Evolutionary conservation across 2,329 filamentous ascomycete species (phyloP).

Genomic region (Fonsecaea nubica): DNA sequence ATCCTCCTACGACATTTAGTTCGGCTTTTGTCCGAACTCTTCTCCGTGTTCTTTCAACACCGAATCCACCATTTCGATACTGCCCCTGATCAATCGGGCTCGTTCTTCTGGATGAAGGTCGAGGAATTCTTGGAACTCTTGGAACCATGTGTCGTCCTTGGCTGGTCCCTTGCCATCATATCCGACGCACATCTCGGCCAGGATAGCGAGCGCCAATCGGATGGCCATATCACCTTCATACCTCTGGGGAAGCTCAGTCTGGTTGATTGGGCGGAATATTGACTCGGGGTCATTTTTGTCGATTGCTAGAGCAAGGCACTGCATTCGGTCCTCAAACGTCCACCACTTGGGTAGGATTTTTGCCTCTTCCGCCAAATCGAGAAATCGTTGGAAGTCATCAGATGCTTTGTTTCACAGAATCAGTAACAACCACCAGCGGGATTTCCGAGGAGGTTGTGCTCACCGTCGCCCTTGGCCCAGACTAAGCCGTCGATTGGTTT

Average conservation of each 20-base stretch:
- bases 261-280: constrained; percentile 37
- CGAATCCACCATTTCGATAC: constrained; percentile 36
- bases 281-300: constrained; percentile 35
- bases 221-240: constrained; percentile 39
- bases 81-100: constrained; percentile 37
- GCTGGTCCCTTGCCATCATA: constrained; percentile 40
- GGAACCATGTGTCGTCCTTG: constrained; percentile 45
- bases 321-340: constrained; percentile 39
- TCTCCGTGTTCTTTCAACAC: constrained; percentile 31
- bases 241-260: constrained; percentile 35
- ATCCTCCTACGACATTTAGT: neutral
- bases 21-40: constrained; percentile 19
- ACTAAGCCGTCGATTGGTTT: constrained; percentile 48
- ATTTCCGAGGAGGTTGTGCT: neutral
- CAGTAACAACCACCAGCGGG: neutral
- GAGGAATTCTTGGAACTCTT: constrained; percentile 47
- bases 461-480: constrained; percentile 39
- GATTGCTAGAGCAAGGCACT: constrained; percentile 35
- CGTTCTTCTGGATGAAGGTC: constrained; percentile 44
- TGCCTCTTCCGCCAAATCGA: constrained; percentile 42
- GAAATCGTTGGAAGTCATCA: constrained; percentile 49
- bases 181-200: constrained; percentile 39
- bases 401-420: constrained; percentile 19
- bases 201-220: constrained; percentile 34
- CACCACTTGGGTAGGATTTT: constrained; percentile 49